Percentiles rank a stretch among this genome's conserved stretches.
These are phyloP conservation scores for Phytophthora citrophthora DNA, from an alignment of 352 stramenopile genomes.

Conservation along the genomic window DNA sequence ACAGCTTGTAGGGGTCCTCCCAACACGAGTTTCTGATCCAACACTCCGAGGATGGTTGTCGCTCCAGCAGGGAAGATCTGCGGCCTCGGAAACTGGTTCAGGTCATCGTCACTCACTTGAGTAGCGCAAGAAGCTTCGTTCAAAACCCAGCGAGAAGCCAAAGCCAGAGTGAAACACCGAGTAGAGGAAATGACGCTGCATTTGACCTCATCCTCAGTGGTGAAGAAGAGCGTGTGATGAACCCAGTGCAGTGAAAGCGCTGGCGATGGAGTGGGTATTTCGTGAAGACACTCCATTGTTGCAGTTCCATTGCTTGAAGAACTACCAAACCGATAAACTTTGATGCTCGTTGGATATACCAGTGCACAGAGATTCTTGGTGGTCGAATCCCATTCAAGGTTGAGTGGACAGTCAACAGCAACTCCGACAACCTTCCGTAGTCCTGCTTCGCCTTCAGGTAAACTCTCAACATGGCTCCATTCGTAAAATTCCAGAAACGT, in stretches of 20 bases:
- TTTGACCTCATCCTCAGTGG: constrained; percentile 62
- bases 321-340: constrained; percentile 54
- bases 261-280: constrained; percentile 53
- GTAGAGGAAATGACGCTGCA: constrained; percentile 70
- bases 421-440: constrained; percentile 26
- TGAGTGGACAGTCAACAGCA: constrained; percentile 59
- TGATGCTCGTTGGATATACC: constrained; percentile 52
- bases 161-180: constrained; percentile 62
- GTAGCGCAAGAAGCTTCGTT: constrained; percentile 40
- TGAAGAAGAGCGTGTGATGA: constrained; percentile 75
- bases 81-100: constrained; percentile 52
- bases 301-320: constrained; percentile 4
- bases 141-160: constrained; percentile 52
- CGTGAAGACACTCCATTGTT: constrained; percentile 51
- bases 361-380: constrained; percentile 63
- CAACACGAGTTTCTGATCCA: constrained; percentile 62
- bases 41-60: constrained; percentile 57
- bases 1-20: constrained; percentile 48
- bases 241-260: constrained; percentile 64
- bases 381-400: constrained; percentile 65
- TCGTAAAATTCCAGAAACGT: constrained; percentile 81
- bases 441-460: constrained; percentile 17
- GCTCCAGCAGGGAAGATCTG: constrained; percentile 48
- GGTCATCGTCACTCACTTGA: constrained; percentile 36
- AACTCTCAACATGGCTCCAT: constrained; percentile 40